phyloP scores from a whole-genome alignment of 441 rosid species.

The Croton setiger region DNA sequence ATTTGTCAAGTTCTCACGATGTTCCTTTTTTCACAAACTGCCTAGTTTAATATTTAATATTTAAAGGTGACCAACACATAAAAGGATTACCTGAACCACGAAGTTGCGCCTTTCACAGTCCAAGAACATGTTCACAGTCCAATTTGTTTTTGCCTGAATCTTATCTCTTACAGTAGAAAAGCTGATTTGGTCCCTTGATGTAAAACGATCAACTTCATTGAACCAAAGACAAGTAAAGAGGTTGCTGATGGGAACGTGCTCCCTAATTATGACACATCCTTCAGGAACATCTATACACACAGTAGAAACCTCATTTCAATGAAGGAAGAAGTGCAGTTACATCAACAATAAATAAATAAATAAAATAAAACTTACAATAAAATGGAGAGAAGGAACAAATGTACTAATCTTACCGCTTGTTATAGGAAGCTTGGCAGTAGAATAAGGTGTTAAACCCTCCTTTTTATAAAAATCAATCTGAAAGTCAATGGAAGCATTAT shows the following conservation, averaged over 20 bases:
- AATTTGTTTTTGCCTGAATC: constrained; percentile 64
- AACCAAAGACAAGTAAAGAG: constrained; percentile 95
- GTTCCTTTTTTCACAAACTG: not conserved
- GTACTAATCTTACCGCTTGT: constrained; percentile 62
- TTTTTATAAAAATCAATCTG: constrained; percentile 82
- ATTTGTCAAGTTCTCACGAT: not conserved
- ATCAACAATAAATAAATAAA: not conserved
- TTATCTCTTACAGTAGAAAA: constrained; percentile 89
- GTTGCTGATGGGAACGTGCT: constrained; percentile 90
- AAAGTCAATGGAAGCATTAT: constrained; percentile 80
- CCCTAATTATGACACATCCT: constrained; percentile 94
- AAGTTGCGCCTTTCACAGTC: constrained; percentile 97
- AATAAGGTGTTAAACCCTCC: constrained; percentile 83
- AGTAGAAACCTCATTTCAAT: constrained; percentile 7
- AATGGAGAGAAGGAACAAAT: constrained; percentile 10
- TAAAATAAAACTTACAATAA: constrained; percentile 7
- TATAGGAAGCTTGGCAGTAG: constrained; percentile 81
- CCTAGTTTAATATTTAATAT: not conserved
- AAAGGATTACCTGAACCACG: constrained; percentile 79
- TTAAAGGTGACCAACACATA: not conserved
- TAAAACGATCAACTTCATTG: constrained; percentile 93
- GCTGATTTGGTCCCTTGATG: constrained; percentile 93
- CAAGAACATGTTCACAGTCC: constrained; percentile 90
- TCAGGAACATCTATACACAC: constrained; percentile 90
- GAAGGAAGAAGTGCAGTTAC: not conserved